Base-by-base conservation (phyloP, 2,329 filamentous ascomycete genomes). In the Gyromitra esculenta region DNA sequence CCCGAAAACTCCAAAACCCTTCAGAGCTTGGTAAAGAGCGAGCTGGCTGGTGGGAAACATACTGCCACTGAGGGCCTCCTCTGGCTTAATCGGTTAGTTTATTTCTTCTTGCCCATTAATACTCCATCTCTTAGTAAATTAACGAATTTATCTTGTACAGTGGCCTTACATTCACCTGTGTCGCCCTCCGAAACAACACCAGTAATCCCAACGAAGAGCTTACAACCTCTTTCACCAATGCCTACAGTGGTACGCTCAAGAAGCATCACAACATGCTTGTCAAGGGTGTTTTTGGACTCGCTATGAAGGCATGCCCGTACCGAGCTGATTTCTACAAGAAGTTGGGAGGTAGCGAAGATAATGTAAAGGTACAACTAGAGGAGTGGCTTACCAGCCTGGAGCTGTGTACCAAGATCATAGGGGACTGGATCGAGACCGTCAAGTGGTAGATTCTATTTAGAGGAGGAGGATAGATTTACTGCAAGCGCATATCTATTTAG, bases 281-380 rank as follows among this genome's bases (percentile, higher is more conserved):
- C 81, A 97, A 97, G 88, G 93, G 93, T 77, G 88, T 97, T 83
- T 98, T 98, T 88, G 92, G 88, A 81, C 91, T 94, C 78, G 95
- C 95, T 83, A 97, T 99, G 94, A 89, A 89, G 81, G 94, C 94
- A 18, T 95, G 92, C 80, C 96, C 96, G 1, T 97, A 97, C 87
- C 90, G 95, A 81, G 93, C 92, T 83, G 92, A 95, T 84, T 98
- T 99, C 83, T 98, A 97, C 84, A 85, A 85, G 79, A 97, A 97
- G 88, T 87, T 99, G 56, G 94, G 92, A 48, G 86, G 86, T 21
- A 88, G 92, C 82, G 84, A 88, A 50, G 85, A 83, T 39, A 89
- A 91, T 84, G 91, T 96, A 63, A 81, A 87, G 65, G 82, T 84
- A 71, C 89, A 92, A 82, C 84, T 97, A 81, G 85, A 87, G 80